These are phyloP conservation scores for Ogataea hybrid DNA, from an alignment of 1,139 yeast genomes.

Conservation along the genomic window DNA sequence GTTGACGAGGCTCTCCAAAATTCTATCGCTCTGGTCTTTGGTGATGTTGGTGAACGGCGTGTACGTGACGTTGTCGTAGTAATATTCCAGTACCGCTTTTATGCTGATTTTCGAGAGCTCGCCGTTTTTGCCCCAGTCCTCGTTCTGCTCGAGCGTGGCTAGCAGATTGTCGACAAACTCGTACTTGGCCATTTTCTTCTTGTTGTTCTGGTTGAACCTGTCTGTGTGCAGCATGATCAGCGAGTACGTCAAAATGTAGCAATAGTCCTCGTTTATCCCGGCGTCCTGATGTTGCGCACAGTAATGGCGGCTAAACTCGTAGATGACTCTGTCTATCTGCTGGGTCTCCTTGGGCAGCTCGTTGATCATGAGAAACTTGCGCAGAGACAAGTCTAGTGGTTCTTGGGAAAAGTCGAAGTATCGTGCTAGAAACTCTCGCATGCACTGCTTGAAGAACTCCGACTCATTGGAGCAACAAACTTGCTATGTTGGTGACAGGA, in stretches of 20 bases:
- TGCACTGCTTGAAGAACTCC: constrained; percentile 29
- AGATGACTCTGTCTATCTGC: constrained; percentile 64
- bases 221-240: constrained; percentile 69
- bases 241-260: constrained; percentile 58
- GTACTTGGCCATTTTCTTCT: constrained; percentile 56
- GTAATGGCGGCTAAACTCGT: constrained; percentile 50
- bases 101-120: constrained; percentile 24
- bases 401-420: constrained; percentile 47
- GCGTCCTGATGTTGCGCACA: constrained; percentile 38
- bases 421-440: constrained; percentile 37
- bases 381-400: constrained; percentile 61
- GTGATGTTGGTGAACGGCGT: constrained; percentile 44
- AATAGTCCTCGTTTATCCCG: constrained; percentile 44
- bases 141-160: constrained; percentile 41
- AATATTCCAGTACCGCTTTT: constrained; percentile 46
- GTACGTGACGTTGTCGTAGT: constrained; percentile 61
- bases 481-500: constrained; percentile 23
- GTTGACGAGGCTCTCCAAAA: constrained; percentile 21
- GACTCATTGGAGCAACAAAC: constrained; percentile 23
- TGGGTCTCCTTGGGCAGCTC: constrained; percentile 67
- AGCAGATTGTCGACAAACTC: constrained; percentile 54
- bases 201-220: constrained; percentile 60
- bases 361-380: constrained; percentile 53
- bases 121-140: constrained; percentile 30
- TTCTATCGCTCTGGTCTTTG: constrained; percentile 22